Percentiles rank a stretch among this genome's conserved stretches.
These are phyloP conservation scores for Dinochytrium kinnereticum DNA, from an alignment of 371 early-diverging fungal species.

Conservation along the genomic window DNA sequence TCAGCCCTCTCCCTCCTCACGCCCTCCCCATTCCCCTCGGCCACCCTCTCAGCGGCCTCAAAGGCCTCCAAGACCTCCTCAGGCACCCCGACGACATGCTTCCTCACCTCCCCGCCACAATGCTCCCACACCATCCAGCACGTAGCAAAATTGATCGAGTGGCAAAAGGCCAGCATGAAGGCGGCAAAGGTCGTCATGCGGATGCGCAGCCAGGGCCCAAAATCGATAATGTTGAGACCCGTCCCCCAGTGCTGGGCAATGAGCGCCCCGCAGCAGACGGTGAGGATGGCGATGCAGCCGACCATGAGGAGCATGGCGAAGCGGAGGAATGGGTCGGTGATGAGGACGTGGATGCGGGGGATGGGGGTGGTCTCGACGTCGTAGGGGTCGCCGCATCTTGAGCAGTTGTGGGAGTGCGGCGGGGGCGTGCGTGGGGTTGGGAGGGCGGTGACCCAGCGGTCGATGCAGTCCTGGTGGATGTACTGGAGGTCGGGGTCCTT, in stretches of 20 bases:
- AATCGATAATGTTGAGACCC: slow-evolving; percentile 23
- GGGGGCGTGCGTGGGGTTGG: slow-evolving; percentile 26
- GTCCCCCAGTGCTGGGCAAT: slow-evolving; percentile 29
- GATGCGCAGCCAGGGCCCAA: slow-evolving; percentile 16
- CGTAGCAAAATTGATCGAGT: slow-evolving; percentile 32
- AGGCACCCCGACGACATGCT: slow-evolving; percentile 13
- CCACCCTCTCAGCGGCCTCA: neutral
- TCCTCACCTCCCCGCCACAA: slow-evolving; percentile 20
- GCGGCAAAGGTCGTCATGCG: slow-evolving; percentile 31
- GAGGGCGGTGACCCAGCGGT: slow-evolving; percentile 40
- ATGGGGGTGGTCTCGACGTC: slow-evolving; percentile 33
- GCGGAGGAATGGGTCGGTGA: slow-evolving; percentile 38
- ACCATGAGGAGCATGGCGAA: slow-evolving; percentile 37
- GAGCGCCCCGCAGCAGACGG: slow-evolving; percentile 35
- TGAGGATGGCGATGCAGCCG: slow-evolving; percentile 31
- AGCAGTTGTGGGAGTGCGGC: slow-evolving; percentile 31
- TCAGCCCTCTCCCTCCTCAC: neutral
- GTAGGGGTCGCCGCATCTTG: slow-evolving; percentile 45
- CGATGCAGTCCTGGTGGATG: slow-evolving; percentile 52
- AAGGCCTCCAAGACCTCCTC: neutral
- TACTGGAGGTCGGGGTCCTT: slow-evolving; percentile 52
- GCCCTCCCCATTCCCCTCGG: neutral
- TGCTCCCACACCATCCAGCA: slow-evolving; percentile 37
- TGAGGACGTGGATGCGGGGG: slow-evolving; percentile 30
- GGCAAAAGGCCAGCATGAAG: slow-evolving; percentile 32